Evolutionary conservation across 129 eudicot species (phyloP), one percentile per base, ranked within the genome.

Genomic region (Erigeron canadensis): DNA sequence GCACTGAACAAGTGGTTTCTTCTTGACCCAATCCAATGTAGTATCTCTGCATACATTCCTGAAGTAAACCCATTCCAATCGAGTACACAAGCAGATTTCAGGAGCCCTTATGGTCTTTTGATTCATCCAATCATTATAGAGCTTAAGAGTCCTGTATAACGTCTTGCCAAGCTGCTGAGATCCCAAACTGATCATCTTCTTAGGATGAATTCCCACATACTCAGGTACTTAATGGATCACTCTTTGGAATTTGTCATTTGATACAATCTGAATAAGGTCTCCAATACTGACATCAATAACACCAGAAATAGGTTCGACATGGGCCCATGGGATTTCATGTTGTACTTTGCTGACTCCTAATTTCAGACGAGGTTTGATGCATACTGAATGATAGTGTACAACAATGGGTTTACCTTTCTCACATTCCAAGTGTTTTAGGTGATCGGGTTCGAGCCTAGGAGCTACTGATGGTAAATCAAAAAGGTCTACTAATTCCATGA

Each of bases 181-280:
- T n/a, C n/a, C n/a, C n/a, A n/a, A n/a, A n/a, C n/a, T n/a, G n/a
- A n/a, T n/a, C n/a, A n/a, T n/a, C n/a, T n/a, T n/a, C n/a, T n/a
- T n/a, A n/a, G n/a, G n/a, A n/a, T n/a, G n/a, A n/a, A n/a, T n/a
- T n/a, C n/a, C n/a, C n/a, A 10, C 5, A 48, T 83, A 83, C 17
- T 83, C 81, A 17, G 41, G 5, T 2, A 74, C 88, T 41, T 83
- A 74, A 43, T 85, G 95, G 19, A 67, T 63, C 22, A 78, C 78
- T 67, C 95, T 88, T 47, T 77, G 76, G 44, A 82, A 77, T 75
- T 73, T 65, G 73, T 81, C 88, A 59, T 88, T 88, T 12, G 90
- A 38, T 38, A 88, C 39, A n/a, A 88, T 64, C 90, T 83, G 71
- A 61, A 74, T 37, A 58, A 82, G 73, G 72, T 86, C 84, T 6